A percentile compares a stretch with the other conserved stretches of the same genome.
Conservation (phyloP, 139 green algal genomes). For the Tetraselmis chui region DNA sequence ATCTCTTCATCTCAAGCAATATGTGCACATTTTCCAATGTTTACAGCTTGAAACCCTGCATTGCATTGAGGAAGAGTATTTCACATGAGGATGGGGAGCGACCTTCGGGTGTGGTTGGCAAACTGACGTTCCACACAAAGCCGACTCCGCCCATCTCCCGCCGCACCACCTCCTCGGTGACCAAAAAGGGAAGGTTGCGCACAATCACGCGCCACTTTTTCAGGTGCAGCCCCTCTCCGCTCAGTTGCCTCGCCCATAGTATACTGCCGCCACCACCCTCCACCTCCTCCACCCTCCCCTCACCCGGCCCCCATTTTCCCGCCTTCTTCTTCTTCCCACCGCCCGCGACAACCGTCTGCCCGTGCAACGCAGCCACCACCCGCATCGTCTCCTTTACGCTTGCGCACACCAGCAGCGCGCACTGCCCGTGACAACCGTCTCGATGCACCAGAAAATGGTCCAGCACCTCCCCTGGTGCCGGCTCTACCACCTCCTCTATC, state of each 20-base stretch:
- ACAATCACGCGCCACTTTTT: slow-evolving; percentile 89
- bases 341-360: slow-evolving; percentile 6
- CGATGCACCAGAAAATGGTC: slow-evolving; percentile 40
- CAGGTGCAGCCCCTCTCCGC: slow-evolving; percentile 72
- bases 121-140: slow-evolving; percentile 69
- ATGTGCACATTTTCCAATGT: no score
- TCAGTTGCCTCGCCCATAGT: slow-evolving; percentile 51
- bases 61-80: no score
- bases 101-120: slow-evolving; percentile 51
- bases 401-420: slow-evolving; percentile 35
- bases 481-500: slow-evolving; percentile 51
- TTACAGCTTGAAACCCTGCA: no score
- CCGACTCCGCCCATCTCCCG: slow-evolving; percentile 34
- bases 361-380: slow-evolving; percentile 71
- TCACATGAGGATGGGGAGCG: no score
- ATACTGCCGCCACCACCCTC: background rate
- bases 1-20: no score
- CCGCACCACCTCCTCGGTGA: slow-evolving; percentile 49
- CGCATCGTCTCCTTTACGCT: slow-evolving; percentile 44
- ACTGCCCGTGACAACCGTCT: slow-evolving; percentile 67
- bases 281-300: background rate
- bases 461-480: slow-evolving; percentile 34
- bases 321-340: background rate
- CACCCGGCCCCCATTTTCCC: slow-evolving; percentile 5
- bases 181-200: slow-evolving; percentile 82